Base-by-base conservation (phyloP, 345 rosid genomes). In the Streptanthus diversifolius region DNA sequence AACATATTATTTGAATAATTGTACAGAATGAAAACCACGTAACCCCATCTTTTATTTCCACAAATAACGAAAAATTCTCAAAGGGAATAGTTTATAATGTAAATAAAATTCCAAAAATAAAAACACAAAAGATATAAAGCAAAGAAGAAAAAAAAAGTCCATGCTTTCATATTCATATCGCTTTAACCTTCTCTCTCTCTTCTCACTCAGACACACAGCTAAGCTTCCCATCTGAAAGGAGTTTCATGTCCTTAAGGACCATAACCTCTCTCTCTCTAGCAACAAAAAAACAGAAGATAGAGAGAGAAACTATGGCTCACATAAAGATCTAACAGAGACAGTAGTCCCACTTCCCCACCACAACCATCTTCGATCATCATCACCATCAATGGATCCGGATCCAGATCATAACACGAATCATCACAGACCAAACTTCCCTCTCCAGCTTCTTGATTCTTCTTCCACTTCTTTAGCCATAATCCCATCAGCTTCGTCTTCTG, bases 371-470 rank as follows among this genome's bases (percentile, higher is more conserved):
- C 33, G 76, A 72, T 65, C 77, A 55, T 73, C 70, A 79, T 82
- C 64, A 79, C 80, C 83, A 86, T 70, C 83, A 90, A 53, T 91
- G 97, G 97, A 89, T 62, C 83, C 68, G 61, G 87, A 87, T 70
- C 80, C 75, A 13, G 69, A 76, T 63, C 74, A 68, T 71, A 77
- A 87, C 85, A 69, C 52, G 17, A 53, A 72, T 75, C 63, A 72
- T 77, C 85, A 85, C 60, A 79, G 91, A 78, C 88, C 88, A 1
- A 91, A 86, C 78, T 87, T 91, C 78, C 93, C 95, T 36, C 85
- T 91, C 51, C 95, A 91, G 65, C 86, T 91, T 68, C 84, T 91
- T 61, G 92, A 88, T 70, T 72, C 53, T 66, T 66, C 87, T 21
- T 78, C 83, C 43, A 71, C 81, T 66, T 59, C 81, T 43, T 66